Evolutionary conservation across 805 yeast genomes (phyloP), one percentile per base, ranked within the genome.

Genomic region (Jamesozyma piceae): DNA sequence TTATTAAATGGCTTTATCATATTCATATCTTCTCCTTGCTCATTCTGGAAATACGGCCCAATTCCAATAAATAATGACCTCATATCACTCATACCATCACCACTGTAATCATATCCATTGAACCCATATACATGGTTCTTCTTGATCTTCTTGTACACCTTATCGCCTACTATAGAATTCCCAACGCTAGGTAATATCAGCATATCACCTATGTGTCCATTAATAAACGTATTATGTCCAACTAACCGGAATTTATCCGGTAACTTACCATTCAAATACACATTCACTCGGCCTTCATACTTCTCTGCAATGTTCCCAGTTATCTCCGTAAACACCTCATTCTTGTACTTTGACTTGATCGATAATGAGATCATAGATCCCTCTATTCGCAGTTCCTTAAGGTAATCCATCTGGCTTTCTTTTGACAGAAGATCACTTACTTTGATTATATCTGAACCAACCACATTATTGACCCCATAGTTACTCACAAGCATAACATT

Each of bases 401-500:
- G 20, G n/a, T 11, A 4, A 64, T 53, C 60, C 69, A 82, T 43
- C 37, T 43, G 26, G 20, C 34, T 13, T 8, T 19, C 37, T 9
- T 6, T 5, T 4, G n/a, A 13, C 4, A 34, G 5, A 20, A 45
- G 9, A 6, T 34, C 24, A 24, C 30, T 18, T 4, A 38, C 26
- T 14, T 20, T 11, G 4, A 39, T 33, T 1, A 35, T 21, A 10
- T 32, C 36, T 5, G 1, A 20, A 21, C 14, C n/a, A 13, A 11
- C 28, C 8, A 28, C 32, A 15, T 18, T 5, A n/a, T 35, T 9
- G 90, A 0, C 94, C 81, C 96, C 96, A 58, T 88, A 96, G 60
- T 89, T 96, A 36, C 95, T 84, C 3, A 89, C 82, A 35, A 89
- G 65, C 0, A 90, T 63, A 18, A 89, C 63, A 57, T 90, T 89